Evolutionary conservation across 192 early-diverging fungal genomes (phyloP).

Genomic region (Mortierella alpina): DNA sequence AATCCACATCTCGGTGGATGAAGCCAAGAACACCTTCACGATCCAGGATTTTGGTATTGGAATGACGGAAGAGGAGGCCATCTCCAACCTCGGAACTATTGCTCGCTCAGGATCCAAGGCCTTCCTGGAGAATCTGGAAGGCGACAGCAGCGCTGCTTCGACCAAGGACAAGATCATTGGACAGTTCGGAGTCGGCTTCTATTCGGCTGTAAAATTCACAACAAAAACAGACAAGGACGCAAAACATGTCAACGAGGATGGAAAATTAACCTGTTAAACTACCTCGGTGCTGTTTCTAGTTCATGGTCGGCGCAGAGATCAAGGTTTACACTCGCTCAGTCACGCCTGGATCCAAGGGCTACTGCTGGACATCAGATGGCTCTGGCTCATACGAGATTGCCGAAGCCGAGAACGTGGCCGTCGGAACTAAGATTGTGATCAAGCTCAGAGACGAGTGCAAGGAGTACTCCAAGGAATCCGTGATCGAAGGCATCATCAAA

Average conservation of each 20-base stretch:
- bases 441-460: constrained; percentile 78
- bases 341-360: constrained; percentile 69
- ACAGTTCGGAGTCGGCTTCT: constrained; percentile 87
- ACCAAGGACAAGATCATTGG: constrained; percentile 82
- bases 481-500: constrained; percentile 68
- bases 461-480: constrained; percentile 63
- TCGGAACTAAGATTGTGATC: constrained; percentile 87
- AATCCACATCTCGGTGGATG: constrained; percentile 67
- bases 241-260: background rate
- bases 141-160: constrained; percentile 29
- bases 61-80: constrained; percentile 81
- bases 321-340: constrained; percentile 79
- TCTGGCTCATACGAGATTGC: constrained; percentile 81
- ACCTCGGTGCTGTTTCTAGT: constrained; percentile 43
- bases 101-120: constrained; percentile 87
- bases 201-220: constrained; percentile 50
- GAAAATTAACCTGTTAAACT: background rate
- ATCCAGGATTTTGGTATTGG: constrained; percentile 85
- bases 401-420: constrained; percentile 80
- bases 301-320: constrained; percentile 84
- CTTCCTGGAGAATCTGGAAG: constrained; percentile 77
- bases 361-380: constrained; percentile 84
- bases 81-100: constrained; percentile 84
- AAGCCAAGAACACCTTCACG: constrained; percentile 61
- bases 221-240: background rate